Percentiles rank a stretch among this genome's conserved stretches.
These are phyloP conservation scores for Pestalotiopsis sp. DNA, from an alignment of 2,329 filamentous ascomycete species.

Conservation along the genomic window DNA sequence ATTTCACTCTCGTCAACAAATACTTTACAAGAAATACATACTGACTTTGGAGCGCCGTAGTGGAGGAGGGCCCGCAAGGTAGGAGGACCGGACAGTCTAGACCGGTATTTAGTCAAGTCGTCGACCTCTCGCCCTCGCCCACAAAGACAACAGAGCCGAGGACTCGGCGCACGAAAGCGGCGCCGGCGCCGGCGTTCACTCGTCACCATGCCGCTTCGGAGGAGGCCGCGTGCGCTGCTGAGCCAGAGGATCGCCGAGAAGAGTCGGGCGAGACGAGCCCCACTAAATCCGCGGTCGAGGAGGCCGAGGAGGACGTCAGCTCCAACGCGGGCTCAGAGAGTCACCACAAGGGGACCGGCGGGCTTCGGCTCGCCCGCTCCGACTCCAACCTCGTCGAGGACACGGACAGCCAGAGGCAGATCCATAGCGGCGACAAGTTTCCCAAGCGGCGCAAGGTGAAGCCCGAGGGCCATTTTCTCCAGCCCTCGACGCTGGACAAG, in stretches of 20 bases:
- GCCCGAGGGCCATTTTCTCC: slow-evolving; percentile 28
- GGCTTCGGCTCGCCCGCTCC: slow-evolving; percentile 19
- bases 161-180: not conserved
- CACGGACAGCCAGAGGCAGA: slow-evolving; percentile 26
- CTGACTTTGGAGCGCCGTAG: not conserved
- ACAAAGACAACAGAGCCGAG: not conserved
- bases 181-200: not conserved
- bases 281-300: not conserved
- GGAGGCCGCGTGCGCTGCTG: not conserved
- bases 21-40: not conserved
- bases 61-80: not conserved
- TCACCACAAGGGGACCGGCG: slow-evolving; percentile 16
- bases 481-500: slow-evolving; percentile 28
- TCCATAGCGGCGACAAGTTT: slow-evolving; percentile 19
- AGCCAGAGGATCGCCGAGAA: not conserved
- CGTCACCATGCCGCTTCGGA: not conserved
- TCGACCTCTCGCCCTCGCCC: not conserved
- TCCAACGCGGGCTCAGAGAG: slow-evolving; percentile 1
- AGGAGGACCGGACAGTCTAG: not conserved
- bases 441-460: slow-evolving; percentile 24
- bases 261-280: not conserved
- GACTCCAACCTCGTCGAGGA: slow-evolving; percentile 19
- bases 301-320: not conserved
- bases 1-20: not conserved
- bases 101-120: not conserved